A percentile compares a stretch with the other conserved stretches of the same genome.
Conservation (phyloP, 2,329 filamentous ascomycete genomes). For the Zarea fungicola region DNA sequence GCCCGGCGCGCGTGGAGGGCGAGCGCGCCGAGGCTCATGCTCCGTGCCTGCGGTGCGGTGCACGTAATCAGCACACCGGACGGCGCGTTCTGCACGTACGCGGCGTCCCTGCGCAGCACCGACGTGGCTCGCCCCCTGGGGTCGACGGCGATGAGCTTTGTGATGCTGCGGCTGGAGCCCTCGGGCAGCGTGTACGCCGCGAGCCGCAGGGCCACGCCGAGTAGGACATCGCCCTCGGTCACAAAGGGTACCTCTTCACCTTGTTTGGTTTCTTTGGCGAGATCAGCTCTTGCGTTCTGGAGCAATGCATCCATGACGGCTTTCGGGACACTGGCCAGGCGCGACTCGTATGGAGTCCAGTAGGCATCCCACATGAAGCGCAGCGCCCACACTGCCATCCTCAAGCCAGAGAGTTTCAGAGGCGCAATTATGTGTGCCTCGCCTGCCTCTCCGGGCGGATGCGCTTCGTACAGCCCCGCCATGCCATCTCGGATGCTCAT, state of each 20-base stretch:
- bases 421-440: neutral
- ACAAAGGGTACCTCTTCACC: neutral
- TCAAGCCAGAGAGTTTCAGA: neutral
- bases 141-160: neutral
- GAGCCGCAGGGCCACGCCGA: neutral
- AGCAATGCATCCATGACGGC: neutral
- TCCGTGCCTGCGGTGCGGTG: neutral
- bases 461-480: neutral
- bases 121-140: neutral
- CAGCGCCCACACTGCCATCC: neutral
- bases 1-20: conserved; percentile 14
- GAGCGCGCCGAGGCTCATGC: conserved; percentile 11
- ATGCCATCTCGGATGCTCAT: neutral
- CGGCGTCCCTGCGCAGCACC: neutral
- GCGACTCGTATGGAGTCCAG: neutral
- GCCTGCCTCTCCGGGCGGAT: neutral
- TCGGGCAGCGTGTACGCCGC: neutral
- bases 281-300: neutral
- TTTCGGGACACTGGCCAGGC: neutral
- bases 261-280: neutral
- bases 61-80: neutral
- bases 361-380: neutral
- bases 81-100: neutral
- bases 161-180: neutral
- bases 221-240: neutral